phyloP scores from a whole-genome alignment of 2,329 filamentous ascomycete species.

The Diaporthe sp. region DNA sequence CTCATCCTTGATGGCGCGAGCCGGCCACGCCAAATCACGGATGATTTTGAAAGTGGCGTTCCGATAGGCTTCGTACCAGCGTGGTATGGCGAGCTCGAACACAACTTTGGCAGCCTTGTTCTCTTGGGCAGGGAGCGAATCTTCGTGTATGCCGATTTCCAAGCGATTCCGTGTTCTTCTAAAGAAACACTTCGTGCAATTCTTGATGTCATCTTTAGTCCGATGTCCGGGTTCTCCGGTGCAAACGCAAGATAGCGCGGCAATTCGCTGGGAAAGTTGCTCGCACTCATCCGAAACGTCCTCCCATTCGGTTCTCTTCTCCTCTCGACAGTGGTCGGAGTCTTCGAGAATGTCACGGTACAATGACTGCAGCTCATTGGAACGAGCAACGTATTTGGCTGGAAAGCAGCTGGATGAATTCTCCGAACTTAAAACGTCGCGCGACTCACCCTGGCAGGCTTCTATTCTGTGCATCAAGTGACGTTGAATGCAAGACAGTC shows the following conservation, averaged over 20 bases:
- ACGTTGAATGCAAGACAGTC: constrained; percentile 61
- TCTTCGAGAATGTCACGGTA: constrained; percentile 46
- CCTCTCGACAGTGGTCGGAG: constrained; percentile 39
- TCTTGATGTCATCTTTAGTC: constrained; percentile 25
- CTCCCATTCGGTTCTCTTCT: constrained; percentile 51
- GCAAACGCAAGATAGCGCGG: constrained; percentile 50
- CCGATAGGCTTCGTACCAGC: constrained; percentile 54
- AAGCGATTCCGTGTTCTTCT: constrained; percentile 48
- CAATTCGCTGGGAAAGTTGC: constrained; percentile 47
- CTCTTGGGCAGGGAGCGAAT: constrained; percentile 52
- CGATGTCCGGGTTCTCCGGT: constrained; percentile 41
- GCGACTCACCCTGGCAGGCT: constrained; percentile 42
- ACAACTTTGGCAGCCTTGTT: constrained; percentile 49
- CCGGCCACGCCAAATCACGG: constrained; percentile 46
- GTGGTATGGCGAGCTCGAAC: constrained; percentile 57
- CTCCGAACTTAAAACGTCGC: constrained; percentile 62
- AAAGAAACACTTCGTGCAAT: constrained; percentile 48
- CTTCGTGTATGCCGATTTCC: constrained; percentile 55
- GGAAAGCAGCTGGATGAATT: constrained; percentile 57
- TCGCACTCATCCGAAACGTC: constrained; percentile 47
- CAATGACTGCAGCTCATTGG: constrained; percentile 42
- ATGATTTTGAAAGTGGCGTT: constrained; percentile 58
- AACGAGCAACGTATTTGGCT: constrained; percentile 56
- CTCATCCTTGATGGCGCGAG: background rate
- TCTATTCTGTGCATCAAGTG: constrained; percentile 58